Conservation (phyloP, 2,329 filamentous ascomycete species). For the Neopestalotiopsis clavispora region DNA sequence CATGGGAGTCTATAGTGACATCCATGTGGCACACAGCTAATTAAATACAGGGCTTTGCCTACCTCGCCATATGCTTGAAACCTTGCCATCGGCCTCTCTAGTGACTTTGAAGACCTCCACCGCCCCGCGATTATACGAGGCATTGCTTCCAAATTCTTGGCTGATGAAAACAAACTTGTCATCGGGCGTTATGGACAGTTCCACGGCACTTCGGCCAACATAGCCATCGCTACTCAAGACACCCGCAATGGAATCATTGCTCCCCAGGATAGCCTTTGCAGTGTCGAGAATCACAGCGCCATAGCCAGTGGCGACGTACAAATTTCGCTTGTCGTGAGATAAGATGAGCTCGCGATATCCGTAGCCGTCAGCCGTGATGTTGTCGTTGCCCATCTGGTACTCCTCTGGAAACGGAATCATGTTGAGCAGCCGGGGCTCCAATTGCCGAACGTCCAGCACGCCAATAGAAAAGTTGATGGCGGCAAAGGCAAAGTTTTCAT, state of each 20-base stretch:
- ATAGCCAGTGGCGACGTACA: constrained; percentile 14
- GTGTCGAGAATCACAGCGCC: constrained; percentile 8
- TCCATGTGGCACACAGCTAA: not conserved
- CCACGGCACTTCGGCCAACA: constrained; percentile 7
- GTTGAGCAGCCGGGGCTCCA: constrained; percentile 7
- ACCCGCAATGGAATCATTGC: constrained; percentile 1
- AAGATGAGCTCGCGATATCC: constrained; percentile 13
- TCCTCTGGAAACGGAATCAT: constrained; percentile 4
- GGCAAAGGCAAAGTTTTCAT: constrained; percentile 9
- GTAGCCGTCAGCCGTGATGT: constrained; percentile 9
- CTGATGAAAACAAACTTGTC: constrained; percentile 15
- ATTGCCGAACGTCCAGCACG: constrained; percentile 2
- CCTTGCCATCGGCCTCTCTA: not conserved
- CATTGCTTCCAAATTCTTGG: constrained; percentile 16
- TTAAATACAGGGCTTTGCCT: not conserved
- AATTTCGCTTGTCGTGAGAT: constrained; percentile 4
- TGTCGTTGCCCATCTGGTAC: not conserved
- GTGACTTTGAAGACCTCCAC: constrained; percentile 16
- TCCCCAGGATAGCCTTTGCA: not conserved
- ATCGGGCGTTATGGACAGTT: constrained; percentile 11
- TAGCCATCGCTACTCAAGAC: constrained; percentile 5
- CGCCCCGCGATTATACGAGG: constrained; percentile 4
- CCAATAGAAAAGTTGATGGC: constrained; percentile 13
- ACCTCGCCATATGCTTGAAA: constrained; percentile 4
- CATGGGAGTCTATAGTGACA: not conserved